phyloP scores from a whole-genome alignment of 306 rosid species.

The Rubus parviflorus region DNA sequence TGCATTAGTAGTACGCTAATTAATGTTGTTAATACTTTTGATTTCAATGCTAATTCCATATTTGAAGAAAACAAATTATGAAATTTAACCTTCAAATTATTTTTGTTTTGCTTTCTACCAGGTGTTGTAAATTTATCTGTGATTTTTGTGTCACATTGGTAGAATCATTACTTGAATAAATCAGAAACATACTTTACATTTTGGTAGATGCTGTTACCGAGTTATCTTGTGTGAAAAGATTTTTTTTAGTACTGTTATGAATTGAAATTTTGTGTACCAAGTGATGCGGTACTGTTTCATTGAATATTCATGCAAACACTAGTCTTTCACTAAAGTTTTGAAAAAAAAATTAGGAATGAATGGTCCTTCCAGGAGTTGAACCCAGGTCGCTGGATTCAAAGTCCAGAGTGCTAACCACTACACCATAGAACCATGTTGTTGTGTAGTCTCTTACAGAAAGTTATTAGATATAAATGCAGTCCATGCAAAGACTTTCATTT shows the following conservation, averaged over 20 bases:
- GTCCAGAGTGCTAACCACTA: conserved; percentile 11
- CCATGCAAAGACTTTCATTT: background rate
- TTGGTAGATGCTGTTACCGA: background rate
- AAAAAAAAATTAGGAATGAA: background rate
- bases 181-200: background rate
- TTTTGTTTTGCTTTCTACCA: background rate
- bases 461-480: background rate
- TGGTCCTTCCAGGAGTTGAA: conserved; percentile 6
- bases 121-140: background rate
- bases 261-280: background rate
- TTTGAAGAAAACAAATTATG: background rate
- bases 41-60: background rate
- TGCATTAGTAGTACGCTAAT: background rate
- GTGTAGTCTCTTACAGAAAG: background rate
- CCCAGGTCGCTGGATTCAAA: conserved; percentile 6
- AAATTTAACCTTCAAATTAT: background rate
- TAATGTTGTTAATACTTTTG: background rate
- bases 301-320: background rate
- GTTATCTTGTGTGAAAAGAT: background rate
- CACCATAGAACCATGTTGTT: conserved; percentile 12
- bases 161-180: background rate
- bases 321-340: background rate
- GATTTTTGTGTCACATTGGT: background rate
- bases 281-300: background rate
- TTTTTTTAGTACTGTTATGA: background rate